phyloP scores from a whole-genome alignment of 129 eudicot genomes.

The Escallonia herrerae region DNA sequence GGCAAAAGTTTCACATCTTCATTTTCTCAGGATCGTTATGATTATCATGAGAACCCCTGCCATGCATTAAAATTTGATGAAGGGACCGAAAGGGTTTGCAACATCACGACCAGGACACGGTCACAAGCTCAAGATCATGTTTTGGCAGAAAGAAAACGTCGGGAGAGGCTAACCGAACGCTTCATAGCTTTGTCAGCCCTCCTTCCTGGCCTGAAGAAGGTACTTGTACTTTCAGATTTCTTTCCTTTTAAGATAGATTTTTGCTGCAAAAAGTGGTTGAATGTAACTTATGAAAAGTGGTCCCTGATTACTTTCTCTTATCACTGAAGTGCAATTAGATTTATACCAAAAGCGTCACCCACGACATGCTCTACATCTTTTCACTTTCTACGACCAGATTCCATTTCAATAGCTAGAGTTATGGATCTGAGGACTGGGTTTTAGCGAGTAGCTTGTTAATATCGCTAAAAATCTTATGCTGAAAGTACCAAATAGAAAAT shows the following conservation, averaged over 20 bases:
- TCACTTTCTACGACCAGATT: neutral
- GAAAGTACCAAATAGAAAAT: no score
- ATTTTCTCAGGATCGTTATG: neutral
- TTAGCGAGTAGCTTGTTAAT: neutral
- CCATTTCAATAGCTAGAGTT: neutral
- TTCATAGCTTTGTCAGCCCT: constrained; percentile 53
- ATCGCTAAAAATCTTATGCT: no score
- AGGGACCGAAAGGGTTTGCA: neutral
- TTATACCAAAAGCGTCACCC: neutral
- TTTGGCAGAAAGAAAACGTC: constrained; percentile 63
- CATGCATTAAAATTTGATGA: no score
- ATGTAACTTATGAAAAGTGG: neutral
- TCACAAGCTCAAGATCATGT: constrained; percentile 61
- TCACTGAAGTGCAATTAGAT: neutral
- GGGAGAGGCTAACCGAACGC: constrained; percentile 52
- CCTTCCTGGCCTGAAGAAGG: constrained; percentile 66
- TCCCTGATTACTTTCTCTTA: neutral
- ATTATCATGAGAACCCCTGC: no score
- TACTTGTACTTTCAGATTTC: constrained; percentile 1
- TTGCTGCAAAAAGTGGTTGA: neutral
- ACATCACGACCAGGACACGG: constrained; percentile 9
- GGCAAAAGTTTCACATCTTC: neutral
- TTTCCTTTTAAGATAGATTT: neutral
- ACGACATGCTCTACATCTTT: neutral
- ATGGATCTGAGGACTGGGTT: neutral